These are phyloP conservation scores for Scheffersomyces insectosa DNA, from an alignment of 1,139 yeast species.

Conservation along the genomic window DNA sequence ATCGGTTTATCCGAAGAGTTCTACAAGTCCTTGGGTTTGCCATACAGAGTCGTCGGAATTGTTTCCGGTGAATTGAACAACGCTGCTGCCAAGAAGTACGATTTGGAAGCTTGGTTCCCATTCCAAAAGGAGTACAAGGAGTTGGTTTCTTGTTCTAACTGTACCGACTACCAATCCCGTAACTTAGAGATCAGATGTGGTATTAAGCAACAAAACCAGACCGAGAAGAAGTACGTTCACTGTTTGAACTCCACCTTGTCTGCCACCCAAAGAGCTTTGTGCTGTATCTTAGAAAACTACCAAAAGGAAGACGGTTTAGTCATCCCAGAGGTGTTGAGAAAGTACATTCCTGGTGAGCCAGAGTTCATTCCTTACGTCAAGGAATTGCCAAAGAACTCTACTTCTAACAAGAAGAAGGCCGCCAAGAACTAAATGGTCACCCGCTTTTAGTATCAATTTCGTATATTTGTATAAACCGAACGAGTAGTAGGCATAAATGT, in stretches of 20 bases:
- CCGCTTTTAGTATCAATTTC: background rate
- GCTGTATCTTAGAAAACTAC: constrained; percentile 96
- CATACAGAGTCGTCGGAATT: constrained; percentile 96
- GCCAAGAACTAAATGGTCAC: constrained; percentile 14
- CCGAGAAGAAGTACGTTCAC: constrained; percentile 97
- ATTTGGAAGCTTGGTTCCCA: constrained; percentile 99
- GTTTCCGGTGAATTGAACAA: constrained; percentile 98
- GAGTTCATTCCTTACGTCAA: constrained; percentile 88
- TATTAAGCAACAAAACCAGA: constrained; percentile 91
- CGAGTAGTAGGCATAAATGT: background rate
- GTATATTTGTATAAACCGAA: background rate
- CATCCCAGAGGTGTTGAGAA: constrained; percentile 93
- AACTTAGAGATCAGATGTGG: constrained; percentile 99
- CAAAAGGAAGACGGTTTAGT: constrained; percentile 95
- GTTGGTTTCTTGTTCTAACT: constrained; percentile 96
- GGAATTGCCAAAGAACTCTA: constrained; percentile 92
- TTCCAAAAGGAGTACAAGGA: constrained; percentile 98
- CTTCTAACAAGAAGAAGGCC: constrained; percentile 69
- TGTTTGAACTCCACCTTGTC: constrained; percentile 96
- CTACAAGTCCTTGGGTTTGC: constrained; percentile 87
- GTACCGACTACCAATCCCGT: constrained; percentile 99
- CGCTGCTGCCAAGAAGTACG: constrained; percentile 98
- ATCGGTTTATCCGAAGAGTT: constrained; percentile 88
- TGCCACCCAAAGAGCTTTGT: constrained; percentile 97
- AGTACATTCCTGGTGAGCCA: constrained; percentile 97